phyloP scores from a whole-genome alignment of 2,329 filamentous ascomycete species.

The Akanthomyces lecanii region DNA sequence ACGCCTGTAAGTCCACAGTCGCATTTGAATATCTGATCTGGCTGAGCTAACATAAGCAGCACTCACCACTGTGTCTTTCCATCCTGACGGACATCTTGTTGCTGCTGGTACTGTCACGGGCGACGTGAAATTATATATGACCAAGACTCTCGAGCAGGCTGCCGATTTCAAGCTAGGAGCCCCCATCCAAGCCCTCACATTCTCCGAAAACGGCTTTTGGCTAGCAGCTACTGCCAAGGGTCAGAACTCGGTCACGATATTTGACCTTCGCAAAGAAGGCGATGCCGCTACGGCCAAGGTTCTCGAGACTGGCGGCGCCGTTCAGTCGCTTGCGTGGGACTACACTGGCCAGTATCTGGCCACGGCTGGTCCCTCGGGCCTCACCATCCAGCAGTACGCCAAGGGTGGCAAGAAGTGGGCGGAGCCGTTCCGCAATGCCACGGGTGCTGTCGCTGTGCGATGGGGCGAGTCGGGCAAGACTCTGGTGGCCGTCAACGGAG shows the following conservation, averaged over 20 bases:
- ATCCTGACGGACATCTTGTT: constrained; percentile 93
- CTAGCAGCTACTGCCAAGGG: constrained; percentile 77
- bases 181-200: constrained; percentile 71
- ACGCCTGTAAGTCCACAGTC: constrained; percentile 60
- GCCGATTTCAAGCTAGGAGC: constrained; percentile 67
- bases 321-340: constrained; percentile 80
- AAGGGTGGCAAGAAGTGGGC: constrained; percentile 87
- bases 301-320: constrained; percentile 77
- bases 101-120: constrained; percentile 77
- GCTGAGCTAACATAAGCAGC: constrained; percentile 43
- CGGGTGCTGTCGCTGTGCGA: constrained; percentile 65
- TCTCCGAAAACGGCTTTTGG: constrained; percentile 97
- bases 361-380: constrained; percentile 70
- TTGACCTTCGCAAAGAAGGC: constrained; percentile 88
- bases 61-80: constrained; percentile 76
- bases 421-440: constrained; percentile 73
- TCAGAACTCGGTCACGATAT: constrained; percentile 76
- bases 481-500: constrained; percentile 68
- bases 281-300: constrained; percentile 76
- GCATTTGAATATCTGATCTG: neutral
- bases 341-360: constrained; percentile 93
- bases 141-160: constrained; percentile 71
- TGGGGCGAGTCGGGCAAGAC: constrained; percentile 76
- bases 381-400: constrained; percentile 84
- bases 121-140: constrained; percentile 84